Percentiles rank a stretch among this genome's conserved stretches.
phyloP scores from a whole-genome alignment of 2,329 filamentous ascomycete species.

The Aspergillus brunneoviolaceus region DNA sequence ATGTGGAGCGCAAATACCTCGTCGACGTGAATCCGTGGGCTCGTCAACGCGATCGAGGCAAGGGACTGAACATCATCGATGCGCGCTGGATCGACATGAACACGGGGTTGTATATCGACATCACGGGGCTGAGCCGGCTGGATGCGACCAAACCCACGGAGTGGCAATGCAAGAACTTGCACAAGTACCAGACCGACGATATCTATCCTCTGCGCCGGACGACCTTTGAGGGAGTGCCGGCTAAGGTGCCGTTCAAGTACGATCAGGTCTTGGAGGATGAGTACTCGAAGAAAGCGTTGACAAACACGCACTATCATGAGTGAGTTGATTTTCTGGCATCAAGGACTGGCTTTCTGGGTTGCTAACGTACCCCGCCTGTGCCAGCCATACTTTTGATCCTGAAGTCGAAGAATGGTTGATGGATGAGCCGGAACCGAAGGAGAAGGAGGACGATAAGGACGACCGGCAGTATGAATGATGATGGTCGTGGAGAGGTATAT shows the following conservation, averaged over 20 bases:
- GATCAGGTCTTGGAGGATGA: slow-evolving; percentile 40
- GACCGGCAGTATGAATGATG: slow-evolving; percentile 20
- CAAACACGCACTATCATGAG: slow-evolving; percentile 37
- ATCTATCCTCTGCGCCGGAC: slow-evolving; percentile 74
- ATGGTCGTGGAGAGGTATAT: not conserved
- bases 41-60: slow-evolving; percentile 59
- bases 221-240: slow-evolving; percentile 71
- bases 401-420: slow-evolving; percentile 35
- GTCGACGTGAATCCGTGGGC: slow-evolving; percentile 76
- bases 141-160: slow-evolving; percentile 62
- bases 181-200: slow-evolving; percentile 68
- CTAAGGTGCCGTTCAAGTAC: slow-evolving; percentile 61
- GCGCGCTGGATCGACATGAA: slow-evolving; percentile 75
- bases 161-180: slow-evolving; percentile 78
- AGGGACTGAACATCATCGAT: slow-evolving; percentile 78
- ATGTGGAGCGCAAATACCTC: slow-evolving; percentile 59
- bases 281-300: slow-evolving; percentile 39
- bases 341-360: not conserved
- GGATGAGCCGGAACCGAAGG: slow-evolving; percentile 19
- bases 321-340: slow-evolving; percentile 21
- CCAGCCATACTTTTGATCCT: slow-evolving; percentile 41
- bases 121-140: slow-evolving; percentile 72
- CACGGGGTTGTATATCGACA: slow-evolving; percentile 80
- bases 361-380: slow-evolving; percentile 14
- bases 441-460: slow-evolving; percentile 11